Evolutionary conservation across 257 asterid species (phyloP).

Genomic region (Forsythia viridissima): DNA sequence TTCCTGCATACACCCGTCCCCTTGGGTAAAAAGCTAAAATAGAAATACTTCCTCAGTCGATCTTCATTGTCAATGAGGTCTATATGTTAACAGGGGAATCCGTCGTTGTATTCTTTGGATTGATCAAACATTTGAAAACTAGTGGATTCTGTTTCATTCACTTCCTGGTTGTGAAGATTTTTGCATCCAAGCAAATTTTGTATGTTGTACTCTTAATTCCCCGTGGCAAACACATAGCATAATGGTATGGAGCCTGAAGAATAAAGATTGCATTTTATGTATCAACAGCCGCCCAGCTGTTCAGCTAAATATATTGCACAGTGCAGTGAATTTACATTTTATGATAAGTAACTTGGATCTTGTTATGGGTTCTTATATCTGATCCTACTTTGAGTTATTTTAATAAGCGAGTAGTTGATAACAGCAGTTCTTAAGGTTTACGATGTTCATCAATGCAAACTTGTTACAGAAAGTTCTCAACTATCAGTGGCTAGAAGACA

Average conservation of each 20-base stretch:
- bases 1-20: too few species aligned
- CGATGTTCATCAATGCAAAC: conserved; percentile 16
- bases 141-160: not conserved
- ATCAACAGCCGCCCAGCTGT: not conserved
- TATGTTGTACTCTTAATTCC: too few species aligned
- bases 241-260: too few species aligned
- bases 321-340: not conserved
- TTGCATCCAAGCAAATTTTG: not conserved
- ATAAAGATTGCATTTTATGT: not conserved
- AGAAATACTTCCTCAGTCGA: not conserved
- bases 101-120: not conserved
- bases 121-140: not conserved
- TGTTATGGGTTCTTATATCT: not conserved
- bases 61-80: not conserved
- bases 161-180: not conserved
- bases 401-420: not conserved
- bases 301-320: too few species aligned
- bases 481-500: conserved; percentile 89
- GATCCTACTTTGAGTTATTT: not conserved
- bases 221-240: not conserved
- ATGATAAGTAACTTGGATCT: not conserved
- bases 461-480: conserved; percentile 59
- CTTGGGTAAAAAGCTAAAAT: too few species aligned
- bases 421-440: not conserved
- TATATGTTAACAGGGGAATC: not conserved